Percentiles rank a stretch among this genome's conserved stretches.
These are phyloP conservation scores for Coemansia interrupta DNA, from an alignment of 192 early-diverging fungal species.

Conservation along the genomic window DNA sequence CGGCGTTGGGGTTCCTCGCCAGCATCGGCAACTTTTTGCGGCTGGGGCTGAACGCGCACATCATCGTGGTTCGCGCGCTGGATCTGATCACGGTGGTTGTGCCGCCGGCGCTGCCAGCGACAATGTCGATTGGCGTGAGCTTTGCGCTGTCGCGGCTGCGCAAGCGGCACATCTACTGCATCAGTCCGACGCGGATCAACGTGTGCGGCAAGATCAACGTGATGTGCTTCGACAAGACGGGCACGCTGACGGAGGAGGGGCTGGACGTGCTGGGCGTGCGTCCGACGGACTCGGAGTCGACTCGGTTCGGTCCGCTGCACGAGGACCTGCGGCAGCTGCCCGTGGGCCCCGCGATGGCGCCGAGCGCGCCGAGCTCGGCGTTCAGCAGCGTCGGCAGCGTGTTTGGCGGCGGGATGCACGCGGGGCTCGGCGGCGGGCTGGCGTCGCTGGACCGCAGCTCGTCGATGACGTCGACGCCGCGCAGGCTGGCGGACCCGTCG, in stretches of 20 bases:
- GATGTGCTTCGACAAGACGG: slow-evolving; percentile 99
- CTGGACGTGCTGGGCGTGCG: slow-evolving; percentile 92
- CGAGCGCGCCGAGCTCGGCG: slow-evolving; percentile 46
- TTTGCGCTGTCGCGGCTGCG: slow-evolving; percentile 89
- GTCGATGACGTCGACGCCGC: slow-evolving; percentile 36
- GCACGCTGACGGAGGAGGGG: slow-evolving; percentile 94
- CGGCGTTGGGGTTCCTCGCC: slow-evolving; percentile 79
- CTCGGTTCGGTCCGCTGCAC: slow-evolving; percentile 49
- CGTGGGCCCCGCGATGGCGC: slow-evolving; percentile 13
- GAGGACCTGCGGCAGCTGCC: slow-evolving; percentile 53
- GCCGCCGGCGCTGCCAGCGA: slow-evolving; percentile 94
- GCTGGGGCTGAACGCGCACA: slow-evolving; percentile 62
- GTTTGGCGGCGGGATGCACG: slow-evolving; percentile 16
- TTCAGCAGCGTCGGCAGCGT: slow-evolving; percentile 48
- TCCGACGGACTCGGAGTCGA: slow-evolving; percentile 51
- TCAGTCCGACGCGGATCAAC: slow-evolving; percentile 88
- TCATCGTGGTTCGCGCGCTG: slow-evolving; percentile 85
- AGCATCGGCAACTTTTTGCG: slow-evolving; percentile 86
- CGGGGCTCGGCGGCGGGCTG: slow-evolving; percentile 15
- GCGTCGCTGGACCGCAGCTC: slow-evolving; percentile 44
- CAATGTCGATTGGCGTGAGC: slow-evolving; percentile 94
- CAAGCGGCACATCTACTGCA: slow-evolving; percentile 84
- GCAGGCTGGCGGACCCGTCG: slow-evolving; percentile 43
- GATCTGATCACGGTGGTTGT: slow-evolving; percentile 97
- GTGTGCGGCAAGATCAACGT: slow-evolving; percentile 94